Base-by-base conservation (phyloP, 2,329 filamentous ascomycete genomes). In the Cladosporium sp. region DNA sequence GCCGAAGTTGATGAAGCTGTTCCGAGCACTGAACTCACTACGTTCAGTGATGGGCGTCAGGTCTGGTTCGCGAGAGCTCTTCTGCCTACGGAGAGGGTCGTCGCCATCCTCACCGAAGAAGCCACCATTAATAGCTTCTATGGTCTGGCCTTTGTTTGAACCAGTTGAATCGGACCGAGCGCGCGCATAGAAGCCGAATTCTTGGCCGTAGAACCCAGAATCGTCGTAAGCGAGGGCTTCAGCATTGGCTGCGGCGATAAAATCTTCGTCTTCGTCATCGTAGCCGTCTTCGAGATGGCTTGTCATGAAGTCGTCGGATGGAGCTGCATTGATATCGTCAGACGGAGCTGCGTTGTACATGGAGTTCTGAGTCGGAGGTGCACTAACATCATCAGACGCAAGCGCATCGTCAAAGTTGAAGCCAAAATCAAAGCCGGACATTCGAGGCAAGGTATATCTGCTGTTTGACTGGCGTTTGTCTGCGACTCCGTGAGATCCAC, bases 41-140 rank as follows among this genome's bases (percentile, higher is more conserved):
- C 93, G 87, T 77, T 98, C 95, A 0, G 94, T 98, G 72, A 99
- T 98, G 6, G 95, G 95, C 1, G 95, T 98, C 57, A 99, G 81
- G 72, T 95, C 97, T 1, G 95, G 94, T 75, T 97, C 94, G 49
- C 90, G 87, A 23, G 91, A 87, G 23, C 91, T 93, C 69, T 91
- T 95, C 64, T 87, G 87, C 40, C 92, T 87, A 62, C 80, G 80
- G 49, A 89, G 72, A 2, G 83, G 82, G 66, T 88, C 85, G 18
- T 89, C 78, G 2, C 89, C 89, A 23, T 89, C 88, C 0, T 91
- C 87, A 1, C 92, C 92, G 74, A 98, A 98, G 78, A 92, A 97
- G 23, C 95, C 95, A 31, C 95, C 95, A 71, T 92, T 91, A 16
- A 88, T 85, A 71, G 90, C 91, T 64, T 90, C 81, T 46, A 83